phyloP scores from a whole-genome alignment of 176 grass and related monocot genomes.

The Olyra latifolia region DNA sequence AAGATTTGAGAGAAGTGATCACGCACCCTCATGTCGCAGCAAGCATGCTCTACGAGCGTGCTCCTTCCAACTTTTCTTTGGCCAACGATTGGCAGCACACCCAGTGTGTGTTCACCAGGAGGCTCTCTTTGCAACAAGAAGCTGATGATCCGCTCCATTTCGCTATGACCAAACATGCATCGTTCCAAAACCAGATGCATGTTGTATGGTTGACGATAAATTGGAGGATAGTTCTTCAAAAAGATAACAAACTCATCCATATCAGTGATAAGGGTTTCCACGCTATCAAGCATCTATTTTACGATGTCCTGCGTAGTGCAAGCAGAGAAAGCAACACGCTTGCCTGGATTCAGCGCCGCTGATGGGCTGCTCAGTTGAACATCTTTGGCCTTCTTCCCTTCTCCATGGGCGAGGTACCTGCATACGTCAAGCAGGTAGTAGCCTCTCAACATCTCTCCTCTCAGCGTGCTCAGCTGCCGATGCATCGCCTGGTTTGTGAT shows the following conservation, averaged over 20 bases:
- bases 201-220: background rate
- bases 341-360: too few relatives aligned
- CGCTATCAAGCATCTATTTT: background rate
- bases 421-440: background rate
- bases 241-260: background rate
- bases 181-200: background rate
- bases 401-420: background rate
- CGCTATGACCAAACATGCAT: background rate
- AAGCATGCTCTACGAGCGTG: constrained; percentile 22
- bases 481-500: background rate
- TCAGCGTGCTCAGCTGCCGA: background rate
- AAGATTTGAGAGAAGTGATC: background rate
- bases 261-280: background rate
- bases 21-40: background rate
- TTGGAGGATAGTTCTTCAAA: background rate
- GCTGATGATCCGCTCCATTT: background rate
- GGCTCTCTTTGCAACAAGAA: background rate
- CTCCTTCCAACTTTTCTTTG: constrained; percentile 13
- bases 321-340: background rate
- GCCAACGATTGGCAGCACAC: background rate
- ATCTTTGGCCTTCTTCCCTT: background rate
- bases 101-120: background rate
- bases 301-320: background rate
- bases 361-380: too few relatives aligned
- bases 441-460: background rate